These are phyloP conservation scores for Pichia membranifaciens DNA, from an alignment of 805 yeast species.

Conservation along the genomic window DNA sequence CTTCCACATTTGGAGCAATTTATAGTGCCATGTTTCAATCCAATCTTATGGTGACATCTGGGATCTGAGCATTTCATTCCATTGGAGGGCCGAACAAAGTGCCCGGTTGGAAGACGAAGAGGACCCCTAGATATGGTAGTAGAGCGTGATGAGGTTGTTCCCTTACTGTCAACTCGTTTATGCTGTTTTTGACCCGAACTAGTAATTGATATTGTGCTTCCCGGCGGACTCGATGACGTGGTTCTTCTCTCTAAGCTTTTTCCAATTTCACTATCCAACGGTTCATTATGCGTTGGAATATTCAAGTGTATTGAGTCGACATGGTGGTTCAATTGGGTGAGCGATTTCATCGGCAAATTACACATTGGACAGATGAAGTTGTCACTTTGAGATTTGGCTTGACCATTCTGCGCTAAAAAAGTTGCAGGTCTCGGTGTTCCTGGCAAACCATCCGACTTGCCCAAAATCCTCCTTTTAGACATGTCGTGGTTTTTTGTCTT, in stretches of 20 bases:
- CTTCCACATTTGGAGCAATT: slow-evolving; percentile 77
- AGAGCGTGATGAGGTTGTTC: not conserved
- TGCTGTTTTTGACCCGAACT: too few relatives aligned
- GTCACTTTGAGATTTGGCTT: too few relatives aligned
- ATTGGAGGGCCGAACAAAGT: slow-evolving; percentile 52
- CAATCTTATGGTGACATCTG: slow-evolving; percentile 25
- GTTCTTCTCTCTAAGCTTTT: too few relatives aligned
- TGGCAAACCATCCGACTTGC: slow-evolving; percentile 5
- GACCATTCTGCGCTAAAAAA: not conserved
- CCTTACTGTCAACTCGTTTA: not conserved
- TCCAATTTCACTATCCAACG: too few relatives aligned
- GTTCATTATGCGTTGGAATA: too few relatives aligned
- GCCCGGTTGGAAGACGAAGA: slow-evolving; percentile 33
- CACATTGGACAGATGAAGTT: slow-evolving; percentile 61
- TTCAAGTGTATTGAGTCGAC: slow-evolving; percentile 57
- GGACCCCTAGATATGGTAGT: not conserved
- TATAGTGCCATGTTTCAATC: slow-evolving; percentile 48
- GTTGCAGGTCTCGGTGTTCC: too few relatives aligned
- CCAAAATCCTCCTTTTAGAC: slow-evolving; percentile 23
- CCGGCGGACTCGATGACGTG: too few relatives aligned
- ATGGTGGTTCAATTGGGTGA: slow-evolving; percentile 58
- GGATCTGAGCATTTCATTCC: slow-evolving; percentile 35
- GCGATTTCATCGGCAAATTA: slow-evolving; percentile 46
- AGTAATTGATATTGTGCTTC: too few relatives aligned
- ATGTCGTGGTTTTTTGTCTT: not conserved